Evolutionary conservation across 805 yeast genomes (phyloP), one percentile per base, ranked within the genome.

Genomic region (Candida patagonica): DNA sequence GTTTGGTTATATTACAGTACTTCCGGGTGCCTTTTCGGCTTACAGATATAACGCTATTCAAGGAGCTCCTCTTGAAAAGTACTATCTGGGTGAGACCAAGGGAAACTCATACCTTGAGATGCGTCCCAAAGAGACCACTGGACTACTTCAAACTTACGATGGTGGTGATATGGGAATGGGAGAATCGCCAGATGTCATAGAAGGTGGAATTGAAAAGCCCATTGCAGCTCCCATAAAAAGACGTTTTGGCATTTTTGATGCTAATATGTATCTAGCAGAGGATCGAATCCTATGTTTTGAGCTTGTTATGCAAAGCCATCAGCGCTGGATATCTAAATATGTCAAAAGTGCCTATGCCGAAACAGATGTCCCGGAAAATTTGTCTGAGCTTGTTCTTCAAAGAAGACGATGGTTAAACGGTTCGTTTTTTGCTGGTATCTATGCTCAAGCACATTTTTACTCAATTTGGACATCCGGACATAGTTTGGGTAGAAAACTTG

Each of bases 391-490:
- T 47, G 79, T 92, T 24, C 71, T 87, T 30, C 97, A 89, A 61
- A 75, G 97, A 66, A 73, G 97, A 58, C 76, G 97, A 63, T 92
- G 97, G 97, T 72, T 89, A 49, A 89, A 89, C 59, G 97, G 97
- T 41, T 87, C 97, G 0, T 82, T 92, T 54, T 89, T 92, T 63
- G 96, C 97, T 0, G 92, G 94, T 6, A 70, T 87, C 42, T 89
- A 92, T 57, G 78, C 96, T 0, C 72, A 85, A 41, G 73, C 77
- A 43, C 94, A 88, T 60, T 78, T 79, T 59, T 74, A 73, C 48
- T 73, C 76, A 46, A 71, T 92, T 35, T 83, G 94, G 88, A 57
- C 68, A 1, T 79, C 95, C 13, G 78, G 80, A 16, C 98, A 89
- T 60, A 51, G 68, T 5, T 20, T 64, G 15, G 33, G 54, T n/a